Conservation (phyloP, 306 rosid species). For the Pyrus pyrifolia region DNA sequence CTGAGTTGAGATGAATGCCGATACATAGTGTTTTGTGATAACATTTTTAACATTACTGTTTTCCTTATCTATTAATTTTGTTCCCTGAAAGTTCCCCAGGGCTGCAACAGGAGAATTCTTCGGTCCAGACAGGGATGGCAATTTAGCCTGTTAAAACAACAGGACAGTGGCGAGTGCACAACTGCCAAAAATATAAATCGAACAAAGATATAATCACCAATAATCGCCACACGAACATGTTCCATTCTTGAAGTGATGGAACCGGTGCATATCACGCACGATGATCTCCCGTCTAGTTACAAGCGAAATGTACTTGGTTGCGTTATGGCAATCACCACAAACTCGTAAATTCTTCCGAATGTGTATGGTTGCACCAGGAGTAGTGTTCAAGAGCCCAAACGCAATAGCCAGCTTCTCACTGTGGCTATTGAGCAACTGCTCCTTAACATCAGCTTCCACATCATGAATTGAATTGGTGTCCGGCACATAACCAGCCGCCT, state of each 20-base stretch:
- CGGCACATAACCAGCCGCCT: slow-evolving; percentile 74
- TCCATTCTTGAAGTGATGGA: slow-evolving; percentile 84
- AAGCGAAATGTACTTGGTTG: slow-evolving; percentile 76
- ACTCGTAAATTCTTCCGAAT: slow-evolving; percentile 79
- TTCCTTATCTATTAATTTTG: background rate
- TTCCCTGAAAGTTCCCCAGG: background rate
- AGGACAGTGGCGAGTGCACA: background rate
- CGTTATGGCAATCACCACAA: slow-evolving; percentile 88
- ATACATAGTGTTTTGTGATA: background rate
- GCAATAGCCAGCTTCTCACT: slow-evolving; percentile 93
- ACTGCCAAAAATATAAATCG: background rate
- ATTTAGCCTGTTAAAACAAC: background rate
- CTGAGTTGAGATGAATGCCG: background rate
- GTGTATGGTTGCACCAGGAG: slow-evolving; percentile 60
- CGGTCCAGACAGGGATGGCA: too few species aligned
- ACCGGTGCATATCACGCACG: slow-evolving; percentile 84
- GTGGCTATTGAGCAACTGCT: slow-evolving; percentile 68
- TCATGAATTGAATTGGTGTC: slow-evolving; percentile 63
- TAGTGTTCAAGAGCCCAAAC: slow-evolving; percentile 76
- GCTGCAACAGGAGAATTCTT: too few species aligned
- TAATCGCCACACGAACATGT: slow-evolving; percentile 85
- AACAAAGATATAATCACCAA: slow-evolving; percentile 40
- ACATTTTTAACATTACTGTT: background rate
- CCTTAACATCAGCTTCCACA: slow-evolving; percentile 73
- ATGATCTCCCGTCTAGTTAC: slow-evolving; percentile 75